Conservation (phyloP, 495 filamentous ascomycete species). For the Pseudevernia furfuracea region DNA sequence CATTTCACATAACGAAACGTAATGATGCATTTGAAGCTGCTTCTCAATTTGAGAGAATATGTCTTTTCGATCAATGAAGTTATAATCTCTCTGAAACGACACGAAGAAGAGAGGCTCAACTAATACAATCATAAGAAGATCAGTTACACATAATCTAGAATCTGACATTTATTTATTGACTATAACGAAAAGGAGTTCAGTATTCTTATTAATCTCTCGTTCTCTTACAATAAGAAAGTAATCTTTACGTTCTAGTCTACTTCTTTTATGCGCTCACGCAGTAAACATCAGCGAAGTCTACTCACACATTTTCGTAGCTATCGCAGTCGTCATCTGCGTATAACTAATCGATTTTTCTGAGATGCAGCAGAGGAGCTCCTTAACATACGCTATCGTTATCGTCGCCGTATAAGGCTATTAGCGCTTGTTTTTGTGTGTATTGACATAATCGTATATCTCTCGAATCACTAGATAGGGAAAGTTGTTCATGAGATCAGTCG, state of each 20-base stretch:
- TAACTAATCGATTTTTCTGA: not conserved
- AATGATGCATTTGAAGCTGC: slow-evolving; percentile 2
- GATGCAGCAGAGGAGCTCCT: slow-evolving; percentile 21
- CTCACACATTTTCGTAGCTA: not conserved
- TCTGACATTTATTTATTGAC: not conserved
- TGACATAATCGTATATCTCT: slow-evolving; percentile 33
- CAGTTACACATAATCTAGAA: not conserved
- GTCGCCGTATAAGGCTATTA: slow-evolving; percentile 36
- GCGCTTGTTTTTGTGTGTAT: slow-evolving; percentile 34
- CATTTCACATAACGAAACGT: not conserved
- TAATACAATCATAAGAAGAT: not conserved
- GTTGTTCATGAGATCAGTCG: slow-evolving; percentile 36
- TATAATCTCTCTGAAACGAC: slow-evolving; percentile 3
- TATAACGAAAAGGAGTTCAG: not conserved
- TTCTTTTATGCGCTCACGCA: not conserved
- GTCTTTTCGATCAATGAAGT: slow-evolving; percentile 4
- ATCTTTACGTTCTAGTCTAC: not conserved
- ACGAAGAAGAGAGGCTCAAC: slow-evolving; percentile 5
- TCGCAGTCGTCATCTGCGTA: not conserved
- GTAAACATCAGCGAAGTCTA: not conserved
- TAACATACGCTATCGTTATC: slow-evolving; percentile 33
- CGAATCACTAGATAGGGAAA: slow-evolving; percentile 22
- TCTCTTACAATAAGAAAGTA: not conserved
- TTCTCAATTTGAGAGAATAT: slow-evolving; percentile 8
- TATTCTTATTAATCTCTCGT: not conserved